Evolutionary conservation across 495 filamentous ascomycete species (phyloP), one percentile per base, ranked within the genome.

Genomic region (Hyaloscypha hepaticicola): DNA sequence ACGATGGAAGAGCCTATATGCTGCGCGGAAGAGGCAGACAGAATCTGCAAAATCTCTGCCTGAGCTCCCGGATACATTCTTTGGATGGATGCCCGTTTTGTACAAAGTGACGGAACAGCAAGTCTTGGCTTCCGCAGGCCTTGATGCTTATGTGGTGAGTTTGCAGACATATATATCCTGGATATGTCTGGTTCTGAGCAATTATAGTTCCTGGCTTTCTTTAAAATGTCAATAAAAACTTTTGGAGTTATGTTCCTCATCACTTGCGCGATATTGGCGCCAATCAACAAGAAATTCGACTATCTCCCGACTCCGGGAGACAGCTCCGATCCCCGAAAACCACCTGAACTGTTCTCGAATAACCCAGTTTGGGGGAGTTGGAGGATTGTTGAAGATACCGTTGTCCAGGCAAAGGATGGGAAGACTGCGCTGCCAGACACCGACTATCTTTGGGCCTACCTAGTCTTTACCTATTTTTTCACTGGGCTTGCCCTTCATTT

Each of bases 31-130:
- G 73, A 82, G 87, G 69, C 86, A 87, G 68, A 79, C 81, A 67
- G 77, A 87, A 69, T 85, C 85, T 26, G 86, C 89, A n/a, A 84
- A 86, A n/a, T 77, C 79, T 14, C 79, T 98, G 29, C 96, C 96
- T 5, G 85, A 89, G 50, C 86, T 99, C 6, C 93, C 96, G 52
- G 85, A 92, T 70, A 88, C 83, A 34, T 87, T 97, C 70, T 90
- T 98, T 66, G 95, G 93, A 71, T 99, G 96, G 96, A 95, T 98
- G 33, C 88, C 91, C 2, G 85, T 87, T 11, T 79, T 99, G n/a
- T 95, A 94, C 80, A 80, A 77, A 57, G 90, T 99, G 57, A 91
- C 89, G 14, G 93, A 98, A 51, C 85, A 96, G 71, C 87, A 98
- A 74, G 86, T 98, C 24, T 80, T 99, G 52, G 86, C 88, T 41